A percentile compares a stretch with the other conserved stretches of the same genome.
These are phyloP conservation scores for Acorus gramineus DNA, from an alignment of 106 monocot genomes.

Conservation along the genomic window DNA sequence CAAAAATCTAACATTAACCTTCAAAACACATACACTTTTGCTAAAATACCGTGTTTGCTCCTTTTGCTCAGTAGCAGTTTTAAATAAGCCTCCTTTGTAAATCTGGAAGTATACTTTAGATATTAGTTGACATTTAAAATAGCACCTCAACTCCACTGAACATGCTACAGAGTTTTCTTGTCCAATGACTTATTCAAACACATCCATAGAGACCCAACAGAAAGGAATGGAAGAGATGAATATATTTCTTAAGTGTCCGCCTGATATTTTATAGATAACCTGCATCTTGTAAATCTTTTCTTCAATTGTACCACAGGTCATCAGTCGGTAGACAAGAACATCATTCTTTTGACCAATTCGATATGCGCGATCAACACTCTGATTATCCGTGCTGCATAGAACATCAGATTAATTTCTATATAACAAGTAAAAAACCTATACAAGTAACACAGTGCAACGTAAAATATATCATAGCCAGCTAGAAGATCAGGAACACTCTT, in stretches of 20 bases:
- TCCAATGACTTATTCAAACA: too few relatives aligned
- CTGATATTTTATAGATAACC: constrained; percentile 21
- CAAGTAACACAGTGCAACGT: background rate
- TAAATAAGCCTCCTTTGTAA: constrained; percentile 92
- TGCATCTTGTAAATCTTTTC: constrained; percentile 98
- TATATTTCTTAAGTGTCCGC: background rate
- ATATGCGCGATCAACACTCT: constrained; percentile 99
- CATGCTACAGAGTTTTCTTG: too few relatives aligned
- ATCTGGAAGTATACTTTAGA: constrained; percentile 34
- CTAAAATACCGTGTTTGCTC: constrained; percentile 95
- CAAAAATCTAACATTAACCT: background rate
- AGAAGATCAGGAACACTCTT: too few relatives aligned
- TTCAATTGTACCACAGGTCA: constrained; percentile 98
- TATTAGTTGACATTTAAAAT: too few relatives aligned
- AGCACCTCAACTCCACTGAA: too few relatives aligned
- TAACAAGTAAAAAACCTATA: background rate
- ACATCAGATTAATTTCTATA: too few relatives aligned
- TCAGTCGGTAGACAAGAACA: constrained; percentile 88
- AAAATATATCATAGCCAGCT: background rate
- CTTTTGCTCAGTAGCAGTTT: constrained; percentile 85
- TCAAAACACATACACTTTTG: constrained; percentile 42
- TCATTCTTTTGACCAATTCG: constrained; percentile 88
- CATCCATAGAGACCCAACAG: too few relatives aligned
- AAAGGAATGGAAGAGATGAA: too few relatives aligned
- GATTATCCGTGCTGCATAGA: constrained; percentile 70